Conservation (phyloP, 2,329 filamentous ascomycete species). For the Botrytis hyacinthi region DNA sequence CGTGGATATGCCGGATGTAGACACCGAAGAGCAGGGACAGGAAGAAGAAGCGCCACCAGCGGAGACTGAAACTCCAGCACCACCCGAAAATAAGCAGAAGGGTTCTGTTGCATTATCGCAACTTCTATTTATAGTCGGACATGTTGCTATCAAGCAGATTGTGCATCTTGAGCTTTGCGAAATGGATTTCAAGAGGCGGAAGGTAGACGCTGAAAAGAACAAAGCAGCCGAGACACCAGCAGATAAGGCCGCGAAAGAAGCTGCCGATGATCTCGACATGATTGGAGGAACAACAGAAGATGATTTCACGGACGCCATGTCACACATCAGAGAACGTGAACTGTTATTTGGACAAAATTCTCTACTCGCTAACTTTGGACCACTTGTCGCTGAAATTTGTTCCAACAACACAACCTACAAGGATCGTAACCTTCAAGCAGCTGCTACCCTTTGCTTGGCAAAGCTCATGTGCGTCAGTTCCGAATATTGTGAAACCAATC, state of each 20-base stretch:
- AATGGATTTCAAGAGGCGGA: conserved; percentile 94
- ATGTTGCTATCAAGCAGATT: conserved; percentile 98
- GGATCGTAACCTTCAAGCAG: conserved; percentile 85
- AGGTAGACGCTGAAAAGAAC: conserved; percentile 81
- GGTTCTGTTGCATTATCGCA: conserved; percentile 79
- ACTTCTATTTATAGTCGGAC: conserved; percentile 89
- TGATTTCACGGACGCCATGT: conserved; percentile 85
- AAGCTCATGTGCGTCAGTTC: conserved; percentile 99
- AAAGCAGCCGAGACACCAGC: conserved; percentile 46
- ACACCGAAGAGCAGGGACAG: conserved; percentile 30
- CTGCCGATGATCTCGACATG: conserved; percentile 87
- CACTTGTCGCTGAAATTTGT: conserved; percentile 89
- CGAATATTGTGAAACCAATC: conserved; percentile 91
- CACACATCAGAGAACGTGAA: conserved; percentile 80
- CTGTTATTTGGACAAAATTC: conserved; percentile 80
- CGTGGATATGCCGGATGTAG: conserved; percentile 23
- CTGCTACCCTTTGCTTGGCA: conserved; percentile 89
- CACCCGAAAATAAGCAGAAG: conserved; percentile 53
- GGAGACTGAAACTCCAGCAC: conserved; percentile 15
- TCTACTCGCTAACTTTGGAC: conserved; percentile 85
- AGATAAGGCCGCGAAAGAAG: conserved; percentile 58
- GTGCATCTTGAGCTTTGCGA: conserved; percentile 98
- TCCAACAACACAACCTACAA: conserved; percentile 90
- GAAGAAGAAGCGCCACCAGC: conserved; percentile 27
- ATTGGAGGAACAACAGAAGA: conserved; percentile 96